phyloP scores from a whole-genome alignment of 1,139 yeast genomes.

The Saccharomyces pastorianus region DNA sequence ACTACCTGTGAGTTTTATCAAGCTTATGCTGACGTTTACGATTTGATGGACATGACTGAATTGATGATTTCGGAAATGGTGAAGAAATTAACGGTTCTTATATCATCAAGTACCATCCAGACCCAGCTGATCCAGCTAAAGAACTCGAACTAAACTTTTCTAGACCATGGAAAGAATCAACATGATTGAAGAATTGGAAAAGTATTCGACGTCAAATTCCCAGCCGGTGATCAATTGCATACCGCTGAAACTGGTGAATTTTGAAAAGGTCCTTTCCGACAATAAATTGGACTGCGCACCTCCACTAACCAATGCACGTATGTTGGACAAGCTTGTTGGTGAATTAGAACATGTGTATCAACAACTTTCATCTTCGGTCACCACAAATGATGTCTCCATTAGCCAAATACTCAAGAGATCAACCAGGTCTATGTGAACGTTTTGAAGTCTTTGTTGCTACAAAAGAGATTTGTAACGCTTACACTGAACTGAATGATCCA shows the following conservation, averaged over 20 bases:
- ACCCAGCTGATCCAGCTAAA: slow-evolving; percentile 66
- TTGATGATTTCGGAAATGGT: slow-evolving; percentile 94
- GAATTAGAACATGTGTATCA: slow-evolving; percentile 83
- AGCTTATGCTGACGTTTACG: slow-evolving; percentile 62
- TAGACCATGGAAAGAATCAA: slow-evolving; percentile 97
- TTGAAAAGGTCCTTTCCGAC: slow-evolving; percentile 71
- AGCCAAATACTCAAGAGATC: slow-evolving; percentile 89
- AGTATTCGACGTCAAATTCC: slow-evolving; percentile 81
- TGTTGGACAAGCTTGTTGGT: slow-evolving; percentile 96
- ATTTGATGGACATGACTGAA: slow-evolving; percentile 94
- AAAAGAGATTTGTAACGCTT: slow-evolving; percentile 95
- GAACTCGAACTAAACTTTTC: slow-evolving; percentile 76
- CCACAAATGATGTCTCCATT: slow-evolving; percentile 99
- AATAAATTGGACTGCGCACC: slow-evolving; percentile 88
- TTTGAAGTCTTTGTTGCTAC: slow-evolving; percentile 98
- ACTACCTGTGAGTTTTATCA: slow-evolving; percentile 91
- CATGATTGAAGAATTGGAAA: slow-evolving; percentile 94
- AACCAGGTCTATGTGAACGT: slow-evolving; percentile 94
- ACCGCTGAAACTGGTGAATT: slow-evolving; percentile 89
- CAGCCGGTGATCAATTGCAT: slow-evolving; percentile 90
- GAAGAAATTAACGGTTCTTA: slow-evolving; percentile 87
- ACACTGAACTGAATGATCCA: slow-evolving; percentile 98
- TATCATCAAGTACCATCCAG: slow-evolving; percentile 81
- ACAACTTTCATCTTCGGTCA: slow-evolving; percentile 97
- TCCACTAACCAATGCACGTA: slow-evolving; percentile 95